phyloP scores from a whole-genome alignment of 2,329 filamentous ascomycete species.

The Passalora sequoiae region DNA sequence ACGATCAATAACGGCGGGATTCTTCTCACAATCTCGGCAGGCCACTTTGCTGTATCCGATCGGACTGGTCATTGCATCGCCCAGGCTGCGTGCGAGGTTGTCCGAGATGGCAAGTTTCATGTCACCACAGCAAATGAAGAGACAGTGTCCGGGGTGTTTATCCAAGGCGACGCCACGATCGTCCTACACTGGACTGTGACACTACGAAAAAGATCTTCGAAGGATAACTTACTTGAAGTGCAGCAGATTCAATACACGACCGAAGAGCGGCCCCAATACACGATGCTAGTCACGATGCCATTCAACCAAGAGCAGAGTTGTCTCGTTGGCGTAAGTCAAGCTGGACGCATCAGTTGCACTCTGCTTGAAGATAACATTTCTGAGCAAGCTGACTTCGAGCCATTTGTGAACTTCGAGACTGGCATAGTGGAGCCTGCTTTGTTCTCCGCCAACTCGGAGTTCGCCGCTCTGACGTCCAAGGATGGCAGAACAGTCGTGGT shows the following conservation, averaged over 20 bases:
- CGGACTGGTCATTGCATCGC: constrained; percentile 5
- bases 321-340: constrained; percentile 5
- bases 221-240: background rate
- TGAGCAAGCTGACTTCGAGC: background rate
- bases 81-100: background rate
- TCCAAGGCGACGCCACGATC: constrained; percentile 2
- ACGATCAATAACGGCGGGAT: background rate
- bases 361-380: constrained; percentile 1
- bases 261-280: background rate
- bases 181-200: background rate
- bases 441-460: constrained; percentile 21
- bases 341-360: constrained; percentile 7
- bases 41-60: constrained; percentile 2
- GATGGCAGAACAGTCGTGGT: constrained; percentile 21
- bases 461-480: constrained; percentile 22
- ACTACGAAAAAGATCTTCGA: background rate
- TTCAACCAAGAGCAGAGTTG: constrained; percentile 8
- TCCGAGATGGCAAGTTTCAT: constrained; percentile 6
- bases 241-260: background rate
- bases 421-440: constrained; percentile 16
- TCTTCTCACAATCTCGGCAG: constrained; percentile 3
- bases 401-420: constrained; percentile 16
- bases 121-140: background rate
- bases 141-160: constrained; percentile 5
- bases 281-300: constrained; percentile 10